phyloP scores from a whole-genome alignment of 1,284 basidiomycete genomes.

The Dichomitus squalens region DNA sequence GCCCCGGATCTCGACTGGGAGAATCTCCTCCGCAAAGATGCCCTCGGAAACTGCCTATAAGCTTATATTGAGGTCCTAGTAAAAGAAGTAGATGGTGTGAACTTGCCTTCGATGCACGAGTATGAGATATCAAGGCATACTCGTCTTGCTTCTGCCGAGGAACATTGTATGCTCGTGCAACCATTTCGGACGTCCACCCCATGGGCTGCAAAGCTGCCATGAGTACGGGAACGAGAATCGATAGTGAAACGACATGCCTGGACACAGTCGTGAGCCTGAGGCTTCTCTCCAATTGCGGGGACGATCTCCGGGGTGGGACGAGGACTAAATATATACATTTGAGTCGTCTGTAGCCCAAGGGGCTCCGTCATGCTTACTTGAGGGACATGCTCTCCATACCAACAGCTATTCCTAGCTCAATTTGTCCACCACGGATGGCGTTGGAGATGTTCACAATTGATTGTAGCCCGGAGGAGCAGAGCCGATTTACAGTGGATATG shows the following conservation, averaged over 20 bases:
- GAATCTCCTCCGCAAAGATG: constrained; percentile 78
- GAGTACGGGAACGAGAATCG: neutral
- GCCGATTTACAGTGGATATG: constrained; percentile 72
- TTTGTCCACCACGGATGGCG: constrained; percentile 70
- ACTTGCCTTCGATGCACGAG: constrained; percentile 69
- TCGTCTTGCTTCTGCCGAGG: constrained; percentile 80
- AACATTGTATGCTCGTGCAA: constrained; percentile 75
- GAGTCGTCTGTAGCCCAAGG: neutral
- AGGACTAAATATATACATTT: constrained; percentile 47
- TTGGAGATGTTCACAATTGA: constrained; percentile 82
- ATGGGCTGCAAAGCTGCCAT: constrained; percentile 64
- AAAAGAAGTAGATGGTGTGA: constrained; percentile 7
- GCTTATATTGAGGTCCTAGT: neutral
- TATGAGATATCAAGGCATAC: constrained; percentile 82
- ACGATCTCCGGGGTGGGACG: constrained; percentile 77
- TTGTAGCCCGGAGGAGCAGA: constrained; percentile 88
- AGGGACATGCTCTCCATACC: constrained; percentile 87
- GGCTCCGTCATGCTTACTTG: constrained; percentile 52
- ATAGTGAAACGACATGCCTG: constrained; percentile 49
- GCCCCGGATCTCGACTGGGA: constrained; percentile 71
- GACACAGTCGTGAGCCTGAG: constrained; percentile 73
- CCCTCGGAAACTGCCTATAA: constrained; percentile 61
- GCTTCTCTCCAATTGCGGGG: constrained; percentile 51
- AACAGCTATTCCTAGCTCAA: constrained; percentile 76
- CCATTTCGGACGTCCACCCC: constrained; percentile 93